Evolutionary conservation across 352 stramenopile genomes (phyloP).

Genomic region (Phytophthora europaea): DNA sequence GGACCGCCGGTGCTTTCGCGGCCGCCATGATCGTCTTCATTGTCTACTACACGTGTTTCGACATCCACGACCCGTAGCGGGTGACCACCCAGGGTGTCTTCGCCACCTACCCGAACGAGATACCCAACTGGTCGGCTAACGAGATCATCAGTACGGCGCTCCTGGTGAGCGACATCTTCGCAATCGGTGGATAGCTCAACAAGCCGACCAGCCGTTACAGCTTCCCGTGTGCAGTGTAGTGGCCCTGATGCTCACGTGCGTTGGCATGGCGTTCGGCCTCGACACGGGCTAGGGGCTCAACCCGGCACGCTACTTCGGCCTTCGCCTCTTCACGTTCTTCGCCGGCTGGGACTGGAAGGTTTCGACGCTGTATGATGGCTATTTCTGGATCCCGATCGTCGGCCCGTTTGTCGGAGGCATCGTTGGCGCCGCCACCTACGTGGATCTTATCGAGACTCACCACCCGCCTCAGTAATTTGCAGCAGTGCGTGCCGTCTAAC

Average conservation of each 20-base stretch:
- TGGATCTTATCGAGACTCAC: conserved; percentile 33
- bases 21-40: conserved; percentile 59
- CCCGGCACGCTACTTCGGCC: conserved; percentile 57
- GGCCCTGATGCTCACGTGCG: conserved; percentile 43
- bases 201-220: conserved; percentile 51
- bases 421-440: conserved; percentile 34
- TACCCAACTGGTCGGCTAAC: conserved; percentile 52
- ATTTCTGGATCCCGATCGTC: conserved; percentile 45
- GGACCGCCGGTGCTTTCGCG: conserved; percentile 56
- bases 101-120: conserved; percentile 58
- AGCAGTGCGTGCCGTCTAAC: not conserved
- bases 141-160: conserved; percentile 57
- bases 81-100: conserved; percentile 54
- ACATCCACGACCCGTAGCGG: conserved; percentile 50
- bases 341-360: conserved; percentile 58
- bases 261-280: conserved; percentile 50
- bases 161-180: conserved; percentile 54
- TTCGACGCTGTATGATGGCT: conserved; percentile 31
- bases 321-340: conserved; percentile 58
- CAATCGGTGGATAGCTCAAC: conserved; percentile 54
- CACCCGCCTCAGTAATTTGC: conserved; percentile 23
- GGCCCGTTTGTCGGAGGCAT: conserved; percentile 36
- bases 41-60: conserved; percentile 70
- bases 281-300: conserved; percentile 57
- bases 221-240: conserved; percentile 47